phyloP scores from a whole-genome alignment of 139 green algal species.

The Closterium sp. region DNA sequence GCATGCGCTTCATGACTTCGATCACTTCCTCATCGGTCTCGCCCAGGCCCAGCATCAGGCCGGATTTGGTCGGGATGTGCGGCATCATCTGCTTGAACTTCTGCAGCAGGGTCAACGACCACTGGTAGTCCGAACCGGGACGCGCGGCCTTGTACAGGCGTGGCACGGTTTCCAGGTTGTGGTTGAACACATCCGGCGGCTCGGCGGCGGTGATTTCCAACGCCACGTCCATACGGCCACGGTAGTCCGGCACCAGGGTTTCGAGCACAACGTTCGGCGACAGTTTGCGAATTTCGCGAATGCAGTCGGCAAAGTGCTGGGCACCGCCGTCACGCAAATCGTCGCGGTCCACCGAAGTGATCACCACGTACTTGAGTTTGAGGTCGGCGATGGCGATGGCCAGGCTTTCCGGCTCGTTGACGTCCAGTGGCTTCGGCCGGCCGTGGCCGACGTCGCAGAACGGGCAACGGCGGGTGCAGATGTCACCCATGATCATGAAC shows the following conservation, averaged over 20 bases:
- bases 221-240: too few species aligned
- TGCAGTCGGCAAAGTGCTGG: slow-evolving; percentile 56
- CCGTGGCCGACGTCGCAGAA: slow-evolving; percentile 88
- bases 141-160: too few species aligned
- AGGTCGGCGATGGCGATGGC: slow-evolving; percentile 45
- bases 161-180: too few species aligned
- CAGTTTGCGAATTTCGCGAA: neutral
- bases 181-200: too few species aligned
- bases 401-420: slow-evolving; percentile 74
- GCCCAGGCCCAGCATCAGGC: slow-evolving; percentile 32
- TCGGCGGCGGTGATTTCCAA: too few species aligned
- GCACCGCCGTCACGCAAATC: slow-evolving; percentile 86
- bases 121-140: too few species aligned
- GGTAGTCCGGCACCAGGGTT: too few species aligned
- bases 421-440: slow-evolving; percentile 67
- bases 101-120: too few species aligned
- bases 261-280: too few species aligned
- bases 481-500: slow-evolving; percentile 86
- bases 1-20: slow-evolving; percentile 9
- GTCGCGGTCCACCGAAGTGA: slow-evolving; percentile 73
- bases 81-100: slow-evolving; percentile 2
- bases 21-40: slow-evolving; percentile 37
- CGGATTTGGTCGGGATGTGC: slow-evolving; percentile 17
- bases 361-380: slow-evolving; percentile 69
- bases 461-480: slow-evolving; percentile 79